A percentile compares a stretch with the other conserved stretches of the same genome.
Evolutionary conservation across 352 stramenopile species (phyloP).

Genomic region (Plasmopara muralis): DNA sequence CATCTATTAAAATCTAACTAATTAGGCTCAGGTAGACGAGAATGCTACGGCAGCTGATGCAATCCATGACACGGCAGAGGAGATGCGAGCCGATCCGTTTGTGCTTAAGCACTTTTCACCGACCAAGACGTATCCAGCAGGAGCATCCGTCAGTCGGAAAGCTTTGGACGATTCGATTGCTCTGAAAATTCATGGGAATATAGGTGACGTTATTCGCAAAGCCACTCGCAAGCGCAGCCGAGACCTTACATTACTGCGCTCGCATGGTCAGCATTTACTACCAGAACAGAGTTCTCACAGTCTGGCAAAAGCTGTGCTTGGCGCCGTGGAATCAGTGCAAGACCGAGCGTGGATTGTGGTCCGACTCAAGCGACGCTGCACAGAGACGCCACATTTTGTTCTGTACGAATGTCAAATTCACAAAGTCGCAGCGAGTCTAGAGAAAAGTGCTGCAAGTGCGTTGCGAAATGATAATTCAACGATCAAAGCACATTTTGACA

Average conservation of each 20-base stretch:
- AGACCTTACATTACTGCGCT: conserved; percentile 55
- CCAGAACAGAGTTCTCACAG: conserved; percentile 17
- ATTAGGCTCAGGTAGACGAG: conserved; percentile 4
- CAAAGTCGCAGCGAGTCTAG: conserved; percentile 12
- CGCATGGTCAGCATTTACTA: conserved; percentile 45
- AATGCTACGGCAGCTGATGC: conserved; percentile 27
- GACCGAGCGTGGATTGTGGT: conserved; percentile 36
- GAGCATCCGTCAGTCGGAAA: conserved; percentile 7
- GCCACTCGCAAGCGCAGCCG: conserved; percentile 44
- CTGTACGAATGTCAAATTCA: conserved; percentile 36
- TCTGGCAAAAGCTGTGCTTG: neutral
- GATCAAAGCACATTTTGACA: conserved; percentile 34
- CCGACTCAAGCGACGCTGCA: conserved; percentile 10
- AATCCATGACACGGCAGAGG: conserved; percentile 52
- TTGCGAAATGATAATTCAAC: conserved; percentile 7
- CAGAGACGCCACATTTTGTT: conserved; percentile 12
- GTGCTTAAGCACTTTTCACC: conserved; percentile 52
- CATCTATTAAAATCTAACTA: neutral
- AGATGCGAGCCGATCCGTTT: conserved; percentile 54
- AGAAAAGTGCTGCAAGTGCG: conserved; percentile 9
- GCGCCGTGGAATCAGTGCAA: conserved; percentile 38
- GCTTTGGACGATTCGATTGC: conserved; percentile 20
- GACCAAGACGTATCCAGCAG: conserved; percentile 21
- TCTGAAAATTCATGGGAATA: conserved; percentile 42
- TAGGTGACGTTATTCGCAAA: conserved; percentile 54